Conservation (phyloP, 2,329 filamentous ascomycete species). For the Aspergillus brunneoviolaceus region DNA sequence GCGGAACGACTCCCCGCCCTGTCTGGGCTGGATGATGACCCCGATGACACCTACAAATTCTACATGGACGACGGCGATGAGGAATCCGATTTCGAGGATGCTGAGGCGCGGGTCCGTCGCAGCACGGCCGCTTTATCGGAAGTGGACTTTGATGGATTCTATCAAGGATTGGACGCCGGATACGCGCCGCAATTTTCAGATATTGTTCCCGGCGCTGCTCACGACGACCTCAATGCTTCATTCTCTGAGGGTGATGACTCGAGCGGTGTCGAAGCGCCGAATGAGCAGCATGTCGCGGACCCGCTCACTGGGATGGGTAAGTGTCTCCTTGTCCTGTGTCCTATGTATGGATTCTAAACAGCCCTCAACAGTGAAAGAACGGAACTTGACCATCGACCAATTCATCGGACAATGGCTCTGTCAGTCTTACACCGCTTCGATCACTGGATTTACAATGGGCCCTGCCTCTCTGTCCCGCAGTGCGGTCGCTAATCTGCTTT, state of each 20-base stretch:
- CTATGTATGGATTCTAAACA: background rate
- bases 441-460: constrained; percentile 20
- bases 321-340: background rate
- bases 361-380: constrained; percentile 34
- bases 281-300: constrained; percentile 21
- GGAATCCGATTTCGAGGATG: constrained; percentile 12
- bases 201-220: constrained; percentile 8
- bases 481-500: constrained; percentile 34
- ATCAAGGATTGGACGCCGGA: constrained; percentile 23
- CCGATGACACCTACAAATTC: constrained; percentile 35
- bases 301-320: constrained; percentile 32
- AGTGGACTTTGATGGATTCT: constrained; percentile 34
- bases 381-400: constrained; percentile 44
- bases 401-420: constrained; percentile 44
- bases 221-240: constrained; percentile 19
- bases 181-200: constrained; percentile 16
- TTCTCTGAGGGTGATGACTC: constrained; percentile 19
- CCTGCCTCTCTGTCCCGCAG: constrained; percentile 24
- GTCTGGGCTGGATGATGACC: constrained; percentile 25
- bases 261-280: constrained; percentile 12
- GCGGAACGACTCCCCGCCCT: constrained; percentile 17
- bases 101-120: constrained; percentile 7
- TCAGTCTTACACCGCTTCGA: constrained; percentile 25
- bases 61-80: constrained; percentile 31
- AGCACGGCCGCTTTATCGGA: constrained; percentile 17